Base-by-base conservation (phyloP, 2,329 filamentous ascomycete species). In the Ophiobolus disseminans region DNA sequence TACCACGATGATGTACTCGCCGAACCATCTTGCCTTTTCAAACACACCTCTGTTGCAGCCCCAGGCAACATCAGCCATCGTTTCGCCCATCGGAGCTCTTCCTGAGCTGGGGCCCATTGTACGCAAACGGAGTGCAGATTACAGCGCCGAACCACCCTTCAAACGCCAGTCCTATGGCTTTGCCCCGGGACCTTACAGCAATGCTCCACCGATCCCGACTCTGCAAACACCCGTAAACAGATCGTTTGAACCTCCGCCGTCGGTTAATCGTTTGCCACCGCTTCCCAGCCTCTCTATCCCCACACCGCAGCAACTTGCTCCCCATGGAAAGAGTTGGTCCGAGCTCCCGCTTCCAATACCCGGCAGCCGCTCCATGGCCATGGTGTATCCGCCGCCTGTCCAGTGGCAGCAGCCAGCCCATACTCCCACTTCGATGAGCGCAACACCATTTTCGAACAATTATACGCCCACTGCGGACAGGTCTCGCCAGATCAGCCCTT, bases 201-300 rank as follows among this genome's bases (percentile, higher is more conserved):
- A 69, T 45, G 67, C 68, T 17, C 66, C 68, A 5, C 49, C 62
- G 14, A 70, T 73, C 28, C 63, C 70, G 9, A 71, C 69, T 10
- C 36, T 72, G 40, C 70, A 72, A 41, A 64, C 66, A 9, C 68
- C 70, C 13, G 54, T 70, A 22, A 66, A 65, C 37, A 63, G 63
- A 48, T 65, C 65, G 2, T 68, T 72, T 25, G 67, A 65, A 63
- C 73, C 41, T 60, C 75, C 43, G 50, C 71, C 63, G 34, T 34
- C 68, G 54, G 68, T 76, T 39, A 68, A 76, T 32, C 78, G 81
- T 28, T 82, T 88, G 32, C 78, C 91, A 11, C 85, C 88, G 13
- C 81, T 88, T 3, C 89, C 89, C 19, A 88, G 87, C 53, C 80
- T 92, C n/a, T 83, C 86, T 7, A 76, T 89, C 34, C 82, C 87